A percentile compares a stretch with the other conserved stretches of the same genome.
These are phyloP conservation scores for Zopfochytrium polystomum DNA, from an alignment of 371 early-diverging fungal species.

Conservation along the genomic window DNA sequence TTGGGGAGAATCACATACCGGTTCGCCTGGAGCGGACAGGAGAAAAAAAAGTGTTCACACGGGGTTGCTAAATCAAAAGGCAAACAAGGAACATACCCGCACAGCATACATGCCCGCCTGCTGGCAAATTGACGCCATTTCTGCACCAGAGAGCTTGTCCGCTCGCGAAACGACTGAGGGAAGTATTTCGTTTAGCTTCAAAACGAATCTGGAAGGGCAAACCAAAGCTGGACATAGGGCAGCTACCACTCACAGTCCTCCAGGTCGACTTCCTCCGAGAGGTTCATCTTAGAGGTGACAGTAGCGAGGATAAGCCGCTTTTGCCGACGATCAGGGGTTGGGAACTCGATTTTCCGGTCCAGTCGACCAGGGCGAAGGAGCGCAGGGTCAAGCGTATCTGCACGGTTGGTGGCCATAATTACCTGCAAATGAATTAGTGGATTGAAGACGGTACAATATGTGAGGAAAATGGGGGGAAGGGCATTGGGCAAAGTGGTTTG, in stretches of 20 bases:
- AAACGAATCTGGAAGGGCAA: neutral
- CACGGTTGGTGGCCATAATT: conserved; percentile 99
- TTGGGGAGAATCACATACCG: conserved; percentile 96
- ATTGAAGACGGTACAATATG: conserved; percentile 43
- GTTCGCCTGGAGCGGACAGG: conserved; percentile 52
- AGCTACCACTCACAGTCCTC: conserved; percentile 81
- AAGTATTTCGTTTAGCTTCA: too few relatives aligned
- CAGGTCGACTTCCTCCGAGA: conserved; percentile 97
- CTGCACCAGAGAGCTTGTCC: conserved; percentile 98
- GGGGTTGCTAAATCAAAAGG: neutral
- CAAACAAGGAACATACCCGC: conserved; percentile 55
- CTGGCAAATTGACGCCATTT: conserved; percentile 99
- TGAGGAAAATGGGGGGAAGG: conserved; percentile 1
- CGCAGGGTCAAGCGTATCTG: conserved; percentile 99
- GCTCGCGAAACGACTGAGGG: conserved; percentile 89
- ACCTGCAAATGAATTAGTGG: conserved; percentile 57
- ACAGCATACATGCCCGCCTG: conserved; percentile 99
- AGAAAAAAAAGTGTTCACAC: neutral
- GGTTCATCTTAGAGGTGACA: conserved; percentile 97
- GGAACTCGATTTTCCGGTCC: conserved; percentile 99
- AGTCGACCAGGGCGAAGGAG: conserved; percentile 98
- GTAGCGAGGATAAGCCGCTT: conserved; percentile 98
- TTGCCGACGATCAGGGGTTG: conserved; percentile 98
- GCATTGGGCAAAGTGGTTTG: conserved; percentile 3
- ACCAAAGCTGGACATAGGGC: neutral